phyloP scores from a whole-genome alignment of 192 early-diverging fungal species.

The Lobulomyces angularis region DNA sequence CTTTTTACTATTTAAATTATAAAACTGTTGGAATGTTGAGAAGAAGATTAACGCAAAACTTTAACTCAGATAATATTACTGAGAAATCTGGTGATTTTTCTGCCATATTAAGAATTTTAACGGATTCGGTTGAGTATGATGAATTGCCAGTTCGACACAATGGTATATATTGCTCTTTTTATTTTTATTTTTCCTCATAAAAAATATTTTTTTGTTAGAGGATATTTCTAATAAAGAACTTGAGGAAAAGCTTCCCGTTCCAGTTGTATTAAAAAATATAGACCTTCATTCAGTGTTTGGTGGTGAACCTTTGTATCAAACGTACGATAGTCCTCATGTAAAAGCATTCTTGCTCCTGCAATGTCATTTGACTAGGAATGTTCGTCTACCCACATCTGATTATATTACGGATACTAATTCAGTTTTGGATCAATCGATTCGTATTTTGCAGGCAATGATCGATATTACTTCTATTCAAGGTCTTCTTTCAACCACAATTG shows the following conservation, averaged over 20 bases:
- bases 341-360: slow-evolving; percentile 87
- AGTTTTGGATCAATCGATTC: slow-evolving; percentile 83
- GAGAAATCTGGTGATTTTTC: slow-evolving; percentile 42
- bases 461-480: slow-evolving; percentile 67
- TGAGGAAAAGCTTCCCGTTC: slow-evolving; percentile 55
- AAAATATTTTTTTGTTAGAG: too few species aligned
- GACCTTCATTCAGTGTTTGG: slow-evolving; percentile 14
- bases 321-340: slow-evolving; percentile 76
- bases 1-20: slow-evolving; percentile 85
- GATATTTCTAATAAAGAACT: slow-evolving; percentile 78
- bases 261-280: slow-evolving; percentile 21
- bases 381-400: slow-evolving; percentile 69
- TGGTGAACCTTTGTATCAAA: slow-evolving; percentile 18
- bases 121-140: slow-evolving; percentile 74
- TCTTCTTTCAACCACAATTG: slow-evolving; percentile 45
- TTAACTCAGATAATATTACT: slow-evolving; percentile 14
- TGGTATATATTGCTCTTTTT: too few species aligned
- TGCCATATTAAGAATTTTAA: slow-evolving; percentile 61
- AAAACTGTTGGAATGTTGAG: slow-evolving; percentile 61
- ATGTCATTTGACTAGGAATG: slow-evolving; percentile 63
- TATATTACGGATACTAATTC: slow-evolving; percentile 81
- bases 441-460: slow-evolving; percentile 87
- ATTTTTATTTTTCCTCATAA: too few species aligned
- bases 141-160: too few species aligned
- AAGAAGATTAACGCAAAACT: slow-evolving; percentile 36